Conservation (phyloP, 2,329 filamentous ascomycete species). For the Bipolaris victoriae region DNA sequence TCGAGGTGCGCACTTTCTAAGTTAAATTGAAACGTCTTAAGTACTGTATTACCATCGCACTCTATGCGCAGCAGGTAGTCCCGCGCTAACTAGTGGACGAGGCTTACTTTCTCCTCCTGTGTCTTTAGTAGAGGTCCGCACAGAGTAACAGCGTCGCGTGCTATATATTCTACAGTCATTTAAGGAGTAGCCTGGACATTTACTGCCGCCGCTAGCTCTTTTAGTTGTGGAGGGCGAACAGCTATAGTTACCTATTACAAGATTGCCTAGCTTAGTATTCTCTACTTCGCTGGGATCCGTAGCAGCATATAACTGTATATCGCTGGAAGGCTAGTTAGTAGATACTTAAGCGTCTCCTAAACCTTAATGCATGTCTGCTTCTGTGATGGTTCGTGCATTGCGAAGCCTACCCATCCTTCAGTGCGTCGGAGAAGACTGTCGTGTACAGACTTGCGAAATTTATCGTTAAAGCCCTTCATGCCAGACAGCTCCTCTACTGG, state of each 20-base stretch:
- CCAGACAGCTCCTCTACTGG: conserved; percentile 30
- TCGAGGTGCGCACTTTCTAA: conserved; percentile 8
- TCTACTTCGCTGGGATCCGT: conserved; percentile 23
- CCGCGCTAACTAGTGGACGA: conserved; percentile 41
- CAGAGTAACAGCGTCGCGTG: background rate
- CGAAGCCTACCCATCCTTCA: conserved; percentile 40
- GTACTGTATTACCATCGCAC: conserved; percentile 1
- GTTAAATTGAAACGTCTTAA: conserved; percentile 14
- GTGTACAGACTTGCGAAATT: conserved; percentile 16
- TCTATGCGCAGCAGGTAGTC: conserved; percentile 34
- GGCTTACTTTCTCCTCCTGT: conserved; percentile 25
- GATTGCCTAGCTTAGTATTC: conserved; percentile 24
- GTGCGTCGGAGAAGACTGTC: conserved; percentile 27
- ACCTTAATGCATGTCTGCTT: conserved; percentile 18
- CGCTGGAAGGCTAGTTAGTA: conserved; percentile 32
- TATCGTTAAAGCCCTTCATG: conserved; percentile 13
- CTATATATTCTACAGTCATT: background rate
- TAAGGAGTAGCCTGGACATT: background rate
- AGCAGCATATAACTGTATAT: conserved; percentile 30
- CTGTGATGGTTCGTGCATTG: conserved; percentile 22
- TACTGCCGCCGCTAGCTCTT: conserved; percentile 26
- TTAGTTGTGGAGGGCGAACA: conserved; percentile 31
- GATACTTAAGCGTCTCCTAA: conserved; percentile 13
- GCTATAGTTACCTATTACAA: background rate
- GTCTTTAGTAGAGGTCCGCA: conserved; percentile 31